A percentile compares a stretch with the other conserved stretches of the same genome.
phyloP scores from a whole-genome alignment of 164 flowering plant species.

The Magnolia changhungtana region DNA sequence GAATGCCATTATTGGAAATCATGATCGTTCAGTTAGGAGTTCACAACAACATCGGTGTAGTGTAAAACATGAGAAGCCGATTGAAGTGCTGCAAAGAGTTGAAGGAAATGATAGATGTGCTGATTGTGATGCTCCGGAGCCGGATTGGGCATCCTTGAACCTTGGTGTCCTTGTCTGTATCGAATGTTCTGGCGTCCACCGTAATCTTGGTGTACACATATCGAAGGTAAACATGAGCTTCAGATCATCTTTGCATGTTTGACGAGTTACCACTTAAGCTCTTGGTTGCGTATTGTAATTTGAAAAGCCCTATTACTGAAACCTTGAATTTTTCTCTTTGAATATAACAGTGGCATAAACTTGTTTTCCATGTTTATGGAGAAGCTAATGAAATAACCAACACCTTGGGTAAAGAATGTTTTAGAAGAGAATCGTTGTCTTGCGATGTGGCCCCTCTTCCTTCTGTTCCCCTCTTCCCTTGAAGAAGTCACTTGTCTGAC shows the following conservation, averaged over 20 bases:
- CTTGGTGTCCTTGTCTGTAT: constrained; percentile 96
- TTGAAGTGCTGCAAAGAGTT: constrained; percentile 65
- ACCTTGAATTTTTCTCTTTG: not conserved
- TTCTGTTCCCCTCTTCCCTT: too few relatives aligned
- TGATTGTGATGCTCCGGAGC: constrained; percentile 95
- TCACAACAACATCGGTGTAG: constrained; percentile 47
- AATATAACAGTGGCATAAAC: not conserved
- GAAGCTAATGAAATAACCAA: not conserved
- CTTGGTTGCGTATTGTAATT: not conserved
- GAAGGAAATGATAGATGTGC: constrained; percentile 95
- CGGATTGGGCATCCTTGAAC: constrained; percentile 98
- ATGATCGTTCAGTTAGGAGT: constrained; percentile 50
- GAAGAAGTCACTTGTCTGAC: too few relatives aligned
- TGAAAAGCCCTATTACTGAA: not conserved
- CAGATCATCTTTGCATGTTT: not conserved
- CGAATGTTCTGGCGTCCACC: constrained; percentile 99
- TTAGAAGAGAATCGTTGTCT: not conserved
- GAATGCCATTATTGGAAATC: constrained; percentile 33
- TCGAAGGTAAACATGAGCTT: constrained; percentile 57
- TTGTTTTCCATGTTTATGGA: not conserved
- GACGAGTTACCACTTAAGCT: not conserved
- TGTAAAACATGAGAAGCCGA: constrained; percentile 68
- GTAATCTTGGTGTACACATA: constrained; percentile 90
- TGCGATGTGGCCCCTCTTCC: too few relatives aligned
- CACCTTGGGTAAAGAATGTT: not conserved